Conservation (phyloP, 345 rosid species). For the Cardamine chenopodiifolia region DNA sequence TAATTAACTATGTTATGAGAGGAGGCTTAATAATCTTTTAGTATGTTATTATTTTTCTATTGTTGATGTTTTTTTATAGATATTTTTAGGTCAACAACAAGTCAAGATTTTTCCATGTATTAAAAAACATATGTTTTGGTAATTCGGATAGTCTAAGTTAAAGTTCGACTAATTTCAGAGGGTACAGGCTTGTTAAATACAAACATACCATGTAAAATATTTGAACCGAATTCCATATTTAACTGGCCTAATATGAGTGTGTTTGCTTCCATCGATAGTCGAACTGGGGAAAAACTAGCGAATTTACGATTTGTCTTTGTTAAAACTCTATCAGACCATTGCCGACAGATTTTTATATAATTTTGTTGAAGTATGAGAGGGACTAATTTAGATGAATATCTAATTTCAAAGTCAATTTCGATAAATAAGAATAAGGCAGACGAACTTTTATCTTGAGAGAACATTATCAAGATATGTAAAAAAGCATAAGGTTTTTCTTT, state of each 20-base stretch:
- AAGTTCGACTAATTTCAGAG: not conserved
- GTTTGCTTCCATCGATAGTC: not conserved
- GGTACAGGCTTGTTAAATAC: no score
- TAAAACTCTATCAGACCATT: not conserved
- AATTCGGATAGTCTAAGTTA: not conserved
- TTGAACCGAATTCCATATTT: not conserved
- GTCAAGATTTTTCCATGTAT: not conserved
- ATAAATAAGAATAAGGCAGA: not conserved
- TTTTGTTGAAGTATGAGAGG: not conserved
- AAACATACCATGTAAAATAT: no score
- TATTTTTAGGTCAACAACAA: not conserved
- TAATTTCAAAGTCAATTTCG: not conserved
- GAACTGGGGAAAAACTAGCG: not conserved
- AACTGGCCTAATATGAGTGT: not conserved
- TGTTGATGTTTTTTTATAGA: not conserved
- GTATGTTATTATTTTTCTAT: not conserved
- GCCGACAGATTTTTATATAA: not conserved
- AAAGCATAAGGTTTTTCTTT: not conserved
- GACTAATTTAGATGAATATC: not conserved
- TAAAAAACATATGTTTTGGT: not conserved
- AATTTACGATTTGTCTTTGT: not conserved
- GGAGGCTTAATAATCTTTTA: not conserved
- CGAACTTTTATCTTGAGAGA: not conserved
- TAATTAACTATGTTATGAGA: not conserved
- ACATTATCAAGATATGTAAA: not conserved